A percentile compares a stretch with the other conserved stretches of the same genome.
phyloP scores from a whole-genome alignment of 164 flowering plant species.

The Aristolochia fimbriata region DNA sequence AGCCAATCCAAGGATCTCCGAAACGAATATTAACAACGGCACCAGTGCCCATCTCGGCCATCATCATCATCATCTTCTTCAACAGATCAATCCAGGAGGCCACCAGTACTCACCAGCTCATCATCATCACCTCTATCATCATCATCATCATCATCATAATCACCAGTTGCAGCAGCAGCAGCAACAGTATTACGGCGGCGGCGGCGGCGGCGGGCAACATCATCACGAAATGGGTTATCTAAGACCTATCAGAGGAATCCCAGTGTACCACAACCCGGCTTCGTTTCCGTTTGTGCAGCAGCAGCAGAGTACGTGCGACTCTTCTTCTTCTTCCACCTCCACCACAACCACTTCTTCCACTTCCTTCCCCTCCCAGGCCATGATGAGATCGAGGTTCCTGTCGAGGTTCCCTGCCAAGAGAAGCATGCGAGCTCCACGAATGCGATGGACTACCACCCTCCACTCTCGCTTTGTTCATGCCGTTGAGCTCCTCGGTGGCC shows the following conservation, averaged over 20 bases:
- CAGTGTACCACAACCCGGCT: conserved; percentile 54
- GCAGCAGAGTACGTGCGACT: conserved; percentile 18
- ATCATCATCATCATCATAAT: conserved; percentile 15
- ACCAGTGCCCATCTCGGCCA: no score
- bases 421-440: conserved; percentile 87
- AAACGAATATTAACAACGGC: conserved; percentile 11
- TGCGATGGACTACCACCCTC: conserved; percentile 95
- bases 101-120: no score
- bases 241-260: conserved; percentile 87
- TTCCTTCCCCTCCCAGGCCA: conserved; percentile 24
- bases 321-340: conserved; percentile 14
- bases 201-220: conserved; percentile 7
- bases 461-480: conserved; percentile 97
- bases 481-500: conserved; percentile 96
- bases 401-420: conserved; percentile 70
- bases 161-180: conserved; percentile 10
- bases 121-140: conserved; percentile 12
- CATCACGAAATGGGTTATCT: conserved; percentile 39
- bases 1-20: conserved; percentile 36
- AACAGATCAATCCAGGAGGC: no score
- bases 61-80: no score
- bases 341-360: conserved; percentile 16
- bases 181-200: conserved; percentile 17
- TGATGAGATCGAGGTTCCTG: conserved; percentile 60
- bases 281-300: conserved; percentile 30